Evolutionary conservation across 305 asterid genomes (phyloP).

Genomic region (Striga hermonthica): DNA sequence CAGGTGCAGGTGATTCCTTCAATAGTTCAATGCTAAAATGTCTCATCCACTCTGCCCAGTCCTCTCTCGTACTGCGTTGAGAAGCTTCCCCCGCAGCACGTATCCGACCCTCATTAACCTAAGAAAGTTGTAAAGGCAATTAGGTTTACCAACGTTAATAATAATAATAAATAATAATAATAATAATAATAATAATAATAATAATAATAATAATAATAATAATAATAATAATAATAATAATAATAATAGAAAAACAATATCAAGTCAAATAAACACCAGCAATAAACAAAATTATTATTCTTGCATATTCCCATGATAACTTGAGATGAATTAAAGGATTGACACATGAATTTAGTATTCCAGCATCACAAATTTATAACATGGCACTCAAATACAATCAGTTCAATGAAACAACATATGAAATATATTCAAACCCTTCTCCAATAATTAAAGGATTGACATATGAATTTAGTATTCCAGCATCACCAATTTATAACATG

Average conservation of each 20-base stretch:
- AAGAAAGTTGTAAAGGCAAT: slow-evolving; percentile 27
- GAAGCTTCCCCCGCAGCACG: slow-evolving; percentile 98
- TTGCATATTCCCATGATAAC: slow-evolving; percentile 11
- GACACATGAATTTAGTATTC: slow-evolving; percentile 11
- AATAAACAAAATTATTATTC: slow-evolving; percentile 18
- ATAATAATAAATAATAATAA: slow-evolving; percentile 6
- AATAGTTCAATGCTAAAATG: slow-evolving; percentile 97
- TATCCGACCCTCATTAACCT: slow-evolving; percentile 89
- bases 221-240: too few relatives aligned
- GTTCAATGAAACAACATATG: slow-evolving; percentile 11
- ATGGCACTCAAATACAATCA: slow-evolving; percentile 23
- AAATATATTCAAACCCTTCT: slow-evolving; percentile 14
- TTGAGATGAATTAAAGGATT: not conserved
- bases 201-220: too few relatives aligned
- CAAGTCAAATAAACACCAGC: not conserved
- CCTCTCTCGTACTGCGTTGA: slow-evolving; percentile 98
- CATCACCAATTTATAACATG: slow-evolving; percentile 8
- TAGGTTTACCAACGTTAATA: not conserved
- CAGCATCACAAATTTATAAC: slow-evolving; percentile 17
- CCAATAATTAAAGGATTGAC: slow-evolving; percentile 4
- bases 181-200: too few relatives aligned
- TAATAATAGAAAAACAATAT: not conserved
- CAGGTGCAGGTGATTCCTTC: slow-evolving; percentile 97
- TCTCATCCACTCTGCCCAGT: slow-evolving; percentile 99
- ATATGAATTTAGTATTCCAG: slow-evolving; percentile 20